Evolutionary conservation across 1,139 yeast genomes (phyloP), one percentile per base, ranked within the genome.

Genomic region (Yamadazyma triangularis): DNA sequence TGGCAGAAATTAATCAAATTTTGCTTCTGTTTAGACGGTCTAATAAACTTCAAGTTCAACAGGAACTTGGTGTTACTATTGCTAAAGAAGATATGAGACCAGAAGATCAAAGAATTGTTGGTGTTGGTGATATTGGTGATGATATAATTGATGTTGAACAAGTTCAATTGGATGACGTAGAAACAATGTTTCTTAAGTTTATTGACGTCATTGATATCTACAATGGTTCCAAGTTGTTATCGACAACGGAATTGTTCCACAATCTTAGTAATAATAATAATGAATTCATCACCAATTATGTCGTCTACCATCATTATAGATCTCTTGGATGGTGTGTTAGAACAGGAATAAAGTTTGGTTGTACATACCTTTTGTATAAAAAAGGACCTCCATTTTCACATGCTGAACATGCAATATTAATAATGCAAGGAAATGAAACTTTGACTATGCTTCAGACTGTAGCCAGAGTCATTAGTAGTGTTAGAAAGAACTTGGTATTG

Each of bases 311-410:
- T 50, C 89, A 88, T 51, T 89, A 79, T 56, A 69, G 95, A 32
- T 78, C 96, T 0, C 69, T 78, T 21, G 97, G 97, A 0, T 91
- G 97, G 97, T 89, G 97, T 64, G 94, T 81, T 2, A 69, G 95
- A 37, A 76, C 89, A 1, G 98, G 97, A 0, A 75, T 89, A 35
- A 91, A 91, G 52, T 91, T 91, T 56, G 96, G 96, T 2, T 74
- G 86, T 14, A 95, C 89, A 45, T 80, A 67, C 55, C 60, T 91
- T 13, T 62, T 91, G 6, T 91, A 91, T 53, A 77, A 81, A 34
- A 68, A 91, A 35, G 99, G 99, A 0, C 98, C 98, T 8, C 96
- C 96, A 1, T 88, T 89, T 51, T 76, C 82, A 27, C 99, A 91
- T 53, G 97, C 98, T 0, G 96, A 88, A 47, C 86, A 77, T 53